Evolutionary conservation across 1,284 basidiomycete genomes (phyloP), one percentile per base, ranked within the genome.

Genomic region (Inonotus obliquus): DNA sequence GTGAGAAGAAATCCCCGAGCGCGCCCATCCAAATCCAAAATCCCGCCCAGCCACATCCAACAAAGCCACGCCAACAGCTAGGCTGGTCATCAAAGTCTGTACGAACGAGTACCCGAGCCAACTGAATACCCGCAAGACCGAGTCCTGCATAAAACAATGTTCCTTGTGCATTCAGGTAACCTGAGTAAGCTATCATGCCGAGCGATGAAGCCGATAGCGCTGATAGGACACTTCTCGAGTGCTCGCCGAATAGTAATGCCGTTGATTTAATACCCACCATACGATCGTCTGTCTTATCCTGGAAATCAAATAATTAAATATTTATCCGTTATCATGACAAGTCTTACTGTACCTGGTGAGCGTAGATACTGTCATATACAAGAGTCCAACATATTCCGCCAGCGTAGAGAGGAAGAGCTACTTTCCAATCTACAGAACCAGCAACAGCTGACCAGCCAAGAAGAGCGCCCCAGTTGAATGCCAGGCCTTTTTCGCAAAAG

Each of bases 291-390:
- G 69, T 74, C 77, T 98, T 99, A 76, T 99, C 97, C 90, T 97
- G 32, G 70, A 13, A 44, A 25, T 52, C 5, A 47, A 41, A 17
- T 54, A 11, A 19, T 27, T 37, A 41, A n/a, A 5, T 10, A 37
- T n/a, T 45, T 41, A 10, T 21, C 19, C 44, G 4, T 17, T 19
- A 13, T 19, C 48, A 14, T 35, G 45, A 19, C 11, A 48, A n/a
- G 19, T 21, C 39, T 51, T 17, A 27, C 67, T 77, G 39, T 63
- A 92, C 92, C 79, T 98, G 96, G 74, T 99, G 97, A 1, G 97
- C 97, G 70, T 99, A 99, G 67, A 99, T 96, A 54, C 89, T 97
- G 70, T 99, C 97, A 71, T 99, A 99, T 1, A 96, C 91, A 59
- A 99, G 82, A 55, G 96, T 97, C 94, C 96, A 99, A 68, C 86